Evolutionary conservation across 1,139 yeast genomes (phyloP), one percentile per base, ranked within the genome.

Genomic region (Pichia inconspicua): DNA sequence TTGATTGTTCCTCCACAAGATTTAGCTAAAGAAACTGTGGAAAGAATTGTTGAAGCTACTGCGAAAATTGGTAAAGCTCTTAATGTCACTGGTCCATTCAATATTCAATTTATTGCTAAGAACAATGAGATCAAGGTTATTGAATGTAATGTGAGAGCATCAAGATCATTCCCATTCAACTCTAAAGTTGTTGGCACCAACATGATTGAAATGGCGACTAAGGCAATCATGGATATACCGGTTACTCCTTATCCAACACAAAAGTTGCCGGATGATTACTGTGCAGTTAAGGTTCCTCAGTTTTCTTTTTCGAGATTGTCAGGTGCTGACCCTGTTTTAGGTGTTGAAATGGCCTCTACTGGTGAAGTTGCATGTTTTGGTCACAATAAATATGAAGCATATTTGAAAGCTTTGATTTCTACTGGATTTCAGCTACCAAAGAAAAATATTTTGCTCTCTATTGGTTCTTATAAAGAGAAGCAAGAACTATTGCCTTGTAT

Each of bases 331-430:
- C 98, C 98, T 48, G 89, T 92, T 53, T 76, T 92, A 59, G 98
- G 98, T 71, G 98, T 92, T 58, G 98, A 92, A 71, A 92, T 92
- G 98, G 97, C 98, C 37, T 90, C 97, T 28, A 92, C 98, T 54
- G 98, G 98, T 78, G 98, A 92, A 71, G 98, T 92, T 63, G 99
- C 99, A 47, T 81, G 95, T 56, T 90, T 94, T 66, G 99, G 98
- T 63, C 88, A 77, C 65, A 84, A 92, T 76, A 90, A 92, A 70
- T 89, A 89, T 64, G 98, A 94, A 72, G 98, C 98, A 32, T 94
- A 94, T 72, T 72, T 94, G 71, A 92, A 94, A 72, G 85, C 97
- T 38, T 77, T 92, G 67, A 75, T 92, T 53, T 89, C 98, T 17
- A 88, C 97, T 53, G 98, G 98, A 34, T 89, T 94, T 80, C 82